A percentile compares a stretch with the other conserved stretches of the same genome.
Evolutionary conservation across 352 stramenopile genomes (phyloP).

Genomic region (Pythium myriotylum): DNA sequence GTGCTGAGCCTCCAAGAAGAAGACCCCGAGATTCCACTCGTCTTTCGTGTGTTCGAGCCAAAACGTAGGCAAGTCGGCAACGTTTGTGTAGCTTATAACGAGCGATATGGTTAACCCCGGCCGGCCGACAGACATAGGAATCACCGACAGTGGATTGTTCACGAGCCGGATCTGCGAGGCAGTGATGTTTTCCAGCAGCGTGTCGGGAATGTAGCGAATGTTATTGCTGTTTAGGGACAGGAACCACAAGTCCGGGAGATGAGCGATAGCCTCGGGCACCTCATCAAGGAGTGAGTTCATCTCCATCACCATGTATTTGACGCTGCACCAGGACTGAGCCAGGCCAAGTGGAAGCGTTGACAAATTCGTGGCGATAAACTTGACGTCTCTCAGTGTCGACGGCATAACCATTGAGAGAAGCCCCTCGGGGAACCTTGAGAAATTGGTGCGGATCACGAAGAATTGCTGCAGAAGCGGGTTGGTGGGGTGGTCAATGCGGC

Average conservation of each 20-base stretch:
- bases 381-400: too few species aligned
- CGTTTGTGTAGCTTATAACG: not conserved
- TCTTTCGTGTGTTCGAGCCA: conserved; percentile 4
- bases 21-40: not conserved
- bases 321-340: too few species aligned
- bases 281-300: too few species aligned
- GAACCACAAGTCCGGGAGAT: not conserved
- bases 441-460: too few species aligned
- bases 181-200: not conserved
- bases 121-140: not conserved
- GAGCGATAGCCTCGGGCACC: too few species aligned
- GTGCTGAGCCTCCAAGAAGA: not conserved
- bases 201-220: conserved; percentile 4
- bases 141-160: conserved; percentile 10
- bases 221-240: conserved; percentile 4
- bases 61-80: not conserved
- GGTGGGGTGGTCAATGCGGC: too few species aligned
- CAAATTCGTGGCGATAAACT: too few species aligned
- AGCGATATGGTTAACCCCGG: not conserved
- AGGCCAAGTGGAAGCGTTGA: too few species aligned
- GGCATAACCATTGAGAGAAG: too few species aligned
- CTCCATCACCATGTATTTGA: too few species aligned
- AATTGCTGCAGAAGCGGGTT: too few species aligned
- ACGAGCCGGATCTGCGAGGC: not conserved
- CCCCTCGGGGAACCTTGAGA: too few species aligned